These are phyloP conservation scores for Naegleria fowleri DNA, from an alignment of 208 protist species.

Conservation along the genomic window DNA sequence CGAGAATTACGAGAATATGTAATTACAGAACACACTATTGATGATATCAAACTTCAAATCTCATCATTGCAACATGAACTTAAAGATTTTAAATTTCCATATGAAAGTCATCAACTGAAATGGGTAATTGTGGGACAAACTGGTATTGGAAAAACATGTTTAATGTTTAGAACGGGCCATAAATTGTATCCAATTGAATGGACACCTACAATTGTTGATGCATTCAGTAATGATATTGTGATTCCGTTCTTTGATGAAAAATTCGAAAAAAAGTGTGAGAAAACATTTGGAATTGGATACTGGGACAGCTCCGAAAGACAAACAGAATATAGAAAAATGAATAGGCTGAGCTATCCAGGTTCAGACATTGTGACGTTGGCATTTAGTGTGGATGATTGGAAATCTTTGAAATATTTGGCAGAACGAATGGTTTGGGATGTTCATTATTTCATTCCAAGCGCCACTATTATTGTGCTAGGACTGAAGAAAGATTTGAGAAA, in stretches of 20 bases:
- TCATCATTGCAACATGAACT: too few species aligned
- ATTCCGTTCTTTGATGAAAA: neutral
- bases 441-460: neutral
- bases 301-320: neutral
- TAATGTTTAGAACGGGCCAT: neutral
- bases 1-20: too few species aligned
- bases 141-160: neutral
- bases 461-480: neutral
- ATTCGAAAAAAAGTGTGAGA: neutral
- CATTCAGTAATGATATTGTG: neutral
- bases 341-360: neutral
- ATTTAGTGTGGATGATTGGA: neutral
- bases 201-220: neutral
- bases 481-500: neutral
- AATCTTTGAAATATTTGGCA: neutral
- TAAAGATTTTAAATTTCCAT: too few species aligned
- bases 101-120: neutral
- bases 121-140: neutral
- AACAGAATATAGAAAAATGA: neutral
- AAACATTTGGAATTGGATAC: neutral
- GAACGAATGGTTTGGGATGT: neutral
- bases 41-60: too few species aligned
- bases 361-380: neutral
- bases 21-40: too few species aligned
- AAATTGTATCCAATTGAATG: neutral